A percentile compares a stretch with the other conserved stretches of the same genome.
These are phyloP conservation scores for Malus fusca DNA, from an alignment of 306 rosid species.

Conservation along the genomic window DNA sequence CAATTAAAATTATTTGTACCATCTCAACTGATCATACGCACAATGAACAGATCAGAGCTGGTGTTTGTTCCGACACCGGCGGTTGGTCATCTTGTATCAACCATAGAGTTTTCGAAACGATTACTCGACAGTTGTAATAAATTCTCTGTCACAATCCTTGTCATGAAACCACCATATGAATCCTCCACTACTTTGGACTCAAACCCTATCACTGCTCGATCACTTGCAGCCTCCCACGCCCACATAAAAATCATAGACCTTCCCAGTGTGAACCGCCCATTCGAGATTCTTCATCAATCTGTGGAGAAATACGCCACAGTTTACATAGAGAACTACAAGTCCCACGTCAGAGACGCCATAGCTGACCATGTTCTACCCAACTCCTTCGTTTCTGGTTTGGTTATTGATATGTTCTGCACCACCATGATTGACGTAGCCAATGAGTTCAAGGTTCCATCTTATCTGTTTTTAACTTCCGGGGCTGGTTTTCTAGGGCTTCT, in stretches of 20 bases:
- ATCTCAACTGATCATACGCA: not conserved
- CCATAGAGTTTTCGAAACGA: constrained; percentile 12
- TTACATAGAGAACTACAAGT: constrained; percentile 4
- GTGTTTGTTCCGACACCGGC: constrained; percentile 18
- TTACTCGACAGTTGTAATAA: not conserved
- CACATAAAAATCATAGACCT: constrained; percentile 8
- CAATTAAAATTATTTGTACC: not conserved
- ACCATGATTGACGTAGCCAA: constrained; percentile 20
- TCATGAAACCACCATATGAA: constrained; percentile 9
- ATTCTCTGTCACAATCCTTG: constrained; percentile 15
- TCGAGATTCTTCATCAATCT: not conserved
- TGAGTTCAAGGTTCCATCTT: constrained; percentile 21
- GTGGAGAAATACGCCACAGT: not conserved
- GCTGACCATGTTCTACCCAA: not conserved
- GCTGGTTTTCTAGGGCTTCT: constrained; percentile 21
- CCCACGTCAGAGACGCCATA: constrained; percentile 11
- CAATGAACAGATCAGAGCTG: constrained; percentile 18
- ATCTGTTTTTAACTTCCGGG: constrained; percentile 8
- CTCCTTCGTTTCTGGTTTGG: not conserved
- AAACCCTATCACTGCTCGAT: no score
- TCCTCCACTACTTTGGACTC: not conserved
- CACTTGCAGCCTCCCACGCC: not conserved
- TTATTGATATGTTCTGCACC: constrained; percentile 27
- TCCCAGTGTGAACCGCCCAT: not conserved
- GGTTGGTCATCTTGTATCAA: constrained; percentile 13